Evolutionary conservation across 129 eudicot species (phyloP), one percentile per base, ranked within the genome.

Genomic region (Flaveria robusta): DNA sequence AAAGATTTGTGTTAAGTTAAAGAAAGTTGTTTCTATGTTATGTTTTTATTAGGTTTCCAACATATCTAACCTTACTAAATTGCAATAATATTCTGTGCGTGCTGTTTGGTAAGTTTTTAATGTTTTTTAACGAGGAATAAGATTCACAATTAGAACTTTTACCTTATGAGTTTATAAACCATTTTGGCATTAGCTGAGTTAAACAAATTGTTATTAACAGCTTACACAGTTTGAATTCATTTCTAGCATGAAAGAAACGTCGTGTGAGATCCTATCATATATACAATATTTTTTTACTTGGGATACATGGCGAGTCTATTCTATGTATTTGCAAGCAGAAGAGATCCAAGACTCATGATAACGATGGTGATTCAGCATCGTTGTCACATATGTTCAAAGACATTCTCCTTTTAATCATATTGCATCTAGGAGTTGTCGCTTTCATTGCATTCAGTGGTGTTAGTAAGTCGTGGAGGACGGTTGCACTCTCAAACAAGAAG

Each of bases 381-480:
- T 72, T 79, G 83, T 43, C 68, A 20, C 19, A 39, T 26, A 31
- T 72, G 27, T 5, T 16, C 60, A 18, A 65, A 15, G 69, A 79
- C 24, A 6, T 80, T 22, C 70, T 72, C 41, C 7, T 65, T 13
- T 0, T 14, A 5, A 27, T 80, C 31, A 45, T 66, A 45, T 65
- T 74, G 70, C 66, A 46, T 23, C 45, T 80, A 8, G 79, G 71
- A 43, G 15, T 74, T 42, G 1, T 80, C 0, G 70, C 74, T 67
- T 74, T 51, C 37, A 14, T 80, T 27, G 63, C 83, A 12, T 66
- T 80, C 13, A 51, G 64, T 1, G 64, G 79, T 1, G 79, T 73
- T n/a, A 74, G 71, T 45, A 68, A 50, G 50, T 66, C 67, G 2
- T 80, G 79, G 83, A 71, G 67, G 73, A 10, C 18, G 13, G 19